A percentile compares a stretch with the other conserved stretches of the same genome.
Conservation (phyloP, 176 grass and related monocot genomes). For the Themeda triandra region DNA sequence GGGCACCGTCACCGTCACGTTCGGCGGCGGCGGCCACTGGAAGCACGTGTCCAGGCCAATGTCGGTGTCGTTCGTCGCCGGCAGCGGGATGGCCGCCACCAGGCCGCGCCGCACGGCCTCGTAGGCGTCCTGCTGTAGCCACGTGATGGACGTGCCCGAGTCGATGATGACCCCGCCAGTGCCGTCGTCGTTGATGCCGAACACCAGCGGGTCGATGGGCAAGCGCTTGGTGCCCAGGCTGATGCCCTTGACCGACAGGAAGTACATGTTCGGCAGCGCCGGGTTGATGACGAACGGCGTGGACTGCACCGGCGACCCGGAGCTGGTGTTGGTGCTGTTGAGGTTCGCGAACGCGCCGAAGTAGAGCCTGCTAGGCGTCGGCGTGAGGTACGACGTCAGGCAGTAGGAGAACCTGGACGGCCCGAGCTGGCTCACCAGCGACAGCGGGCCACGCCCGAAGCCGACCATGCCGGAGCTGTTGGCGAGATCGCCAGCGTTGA, state of each 20-base stretch:
- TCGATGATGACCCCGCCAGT: slow-evolving; percentile 6
- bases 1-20: not conserved
- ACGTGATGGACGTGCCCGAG: slow-evolving; percentile 13
- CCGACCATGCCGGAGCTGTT: slow-evolving; percentile 48
- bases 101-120: not conserved
- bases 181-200: slow-evolving; percentile 20
- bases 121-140: slow-evolving; percentile 19
- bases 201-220: slow-evolving; percentile 6
- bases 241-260: not conserved
- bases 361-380: slow-evolving; percentile 18
- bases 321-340: slow-evolving; percentile 14
- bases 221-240: not conserved
- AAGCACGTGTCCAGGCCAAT: slow-evolving; percentile 1
- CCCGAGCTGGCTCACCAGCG: slow-evolving; percentile 46
- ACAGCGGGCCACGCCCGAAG: slow-evolving; percentile 41
- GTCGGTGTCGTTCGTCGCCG: not conserved
- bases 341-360: slow-evolving; percentile 3
- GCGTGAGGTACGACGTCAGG: slow-evolving; percentile 26
- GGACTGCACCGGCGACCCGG: slow-evolving; percentile 6
- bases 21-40: slow-evolving; percentile 12
- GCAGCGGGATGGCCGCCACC: not conserved
- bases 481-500: not conserved
- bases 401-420: slow-evolving; percentile 51
- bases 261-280: slow-evolving; percentile 10
- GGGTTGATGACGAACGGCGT: slow-evolving; percentile 14